Base-by-base conservation (phyloP, 1,139 yeast genomes). In the Saccharomyces hybrid region DNA sequence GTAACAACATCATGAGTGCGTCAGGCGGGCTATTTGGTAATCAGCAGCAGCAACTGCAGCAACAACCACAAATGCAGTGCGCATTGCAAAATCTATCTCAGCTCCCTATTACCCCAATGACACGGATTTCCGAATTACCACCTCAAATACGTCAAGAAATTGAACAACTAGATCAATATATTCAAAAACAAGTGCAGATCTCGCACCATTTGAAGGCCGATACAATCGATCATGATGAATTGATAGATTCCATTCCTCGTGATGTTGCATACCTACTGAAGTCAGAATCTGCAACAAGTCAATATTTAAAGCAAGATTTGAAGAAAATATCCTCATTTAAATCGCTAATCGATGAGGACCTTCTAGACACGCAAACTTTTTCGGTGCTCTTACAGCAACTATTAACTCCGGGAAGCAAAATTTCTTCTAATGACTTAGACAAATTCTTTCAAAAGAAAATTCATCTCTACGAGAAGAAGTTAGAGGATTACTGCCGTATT, bases 61-160 rank as follows among this genome's bases (percentile, higher is more conserved):
- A 69, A 52, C 75, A 70, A 51, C 73, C 67, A 46, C 75, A 71
- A 54, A 76, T 71, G 55, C 75, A 69, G 55, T 59, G 74, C 60
- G 63, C 66, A n/a, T 54, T 69, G 48, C 62, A 63, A 25, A 54
- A 59, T 29, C 60, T 69, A 5, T 62, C 67, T n/a, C 66, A 71
- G 42, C 70, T 20, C 23, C 85, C 81, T 49, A 77, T 90, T 53
- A 87, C 93, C 3, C 86, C 96, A 5, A 82, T 91, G 79, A 88
- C 97, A 0, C 78, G 95, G 53, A 93, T 91, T 2, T 84, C 87
- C 11, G 98, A 91, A 61, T 76, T 93, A 49, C 96, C 98, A 0
- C 83, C 78, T 47, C 81, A 80, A 9, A 76, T 81, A 46, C 90
- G 90, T 63, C 84, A 81, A 62, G 88, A 89, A 67, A 76, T 93